Evolutionary conservation across 1,139 yeast species (phyloP), one percentile per base, ranked within the genome.

Genomic region (Yamadazyma diospyri): DNA sequence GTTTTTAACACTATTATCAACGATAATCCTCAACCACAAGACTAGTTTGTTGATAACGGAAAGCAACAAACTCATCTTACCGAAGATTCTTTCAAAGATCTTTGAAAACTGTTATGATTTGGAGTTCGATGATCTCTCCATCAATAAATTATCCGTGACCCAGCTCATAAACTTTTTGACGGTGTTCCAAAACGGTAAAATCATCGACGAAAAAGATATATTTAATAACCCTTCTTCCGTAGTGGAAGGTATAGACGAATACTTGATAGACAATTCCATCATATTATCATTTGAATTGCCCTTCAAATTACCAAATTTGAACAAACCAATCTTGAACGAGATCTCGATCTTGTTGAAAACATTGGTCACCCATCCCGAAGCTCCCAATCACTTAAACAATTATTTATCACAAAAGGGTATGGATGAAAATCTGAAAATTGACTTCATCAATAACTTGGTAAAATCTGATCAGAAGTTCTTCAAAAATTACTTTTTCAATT

Each of bases 211-310:
- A 4, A 56, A 55, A 24, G 81, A 76, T 47, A 58, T 57, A 33
- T 78, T 78, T 48, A 78, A 81, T 12, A 66, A 69, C 25, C 75
- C 73, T 6, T 54, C 73, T 30, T 65, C 73, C 20, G 64, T 73
- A 13, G 65, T 83, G n/a, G 86, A 81, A 21, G 89, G 94, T 1
- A 73, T 85, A 34, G 83, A 80, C 35, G 77, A 73, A 36, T 80
- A 74, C 51, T 69, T 89, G 38, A 75, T 84, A 57, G 78, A 79
- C 33, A 82, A 81, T 43, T 70, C 78, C 24, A 73, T 88, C 6
- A 76, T 82, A 34, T 60, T 86, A 36, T 71, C 81, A 30, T 84
- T 88, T 63, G 94, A 86, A 52, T 64, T 88, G 33, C 88, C 95
- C 8, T 81, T 86, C 49, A 81, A 82, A 46, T 76, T 80, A 29